These are phyloP conservation scores for Teratosphaeria epicoccoides DNA, from an alignment of 2,329 filamentous ascomycete species.

Conservation along the genomic window DNA sequence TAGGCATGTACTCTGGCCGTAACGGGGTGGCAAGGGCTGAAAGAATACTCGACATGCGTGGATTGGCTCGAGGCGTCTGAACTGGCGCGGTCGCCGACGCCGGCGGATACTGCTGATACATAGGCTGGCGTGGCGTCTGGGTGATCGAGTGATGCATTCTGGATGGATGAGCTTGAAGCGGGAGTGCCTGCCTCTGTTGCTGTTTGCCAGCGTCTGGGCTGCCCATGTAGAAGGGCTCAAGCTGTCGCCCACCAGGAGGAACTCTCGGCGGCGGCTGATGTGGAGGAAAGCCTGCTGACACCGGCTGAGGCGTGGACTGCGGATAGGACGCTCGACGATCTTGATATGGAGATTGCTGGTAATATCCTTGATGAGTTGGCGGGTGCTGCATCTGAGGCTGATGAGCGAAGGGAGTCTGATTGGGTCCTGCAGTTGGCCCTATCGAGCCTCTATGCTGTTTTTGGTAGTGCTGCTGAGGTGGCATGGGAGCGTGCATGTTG, in stretches of 20 bases:
- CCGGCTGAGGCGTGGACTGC: not conserved
- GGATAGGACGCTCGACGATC: conserved; percentile 9
- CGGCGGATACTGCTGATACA: conserved; percentile 9
- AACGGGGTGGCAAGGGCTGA: conserved; percentile 20
- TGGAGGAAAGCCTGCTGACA: not conserved
- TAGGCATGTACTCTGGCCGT: conserved; percentile 7
- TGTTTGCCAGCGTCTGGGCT: conserved; percentile 27
- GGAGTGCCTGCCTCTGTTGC: conserved; percentile 10
- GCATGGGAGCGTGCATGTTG: conserved; percentile 17
- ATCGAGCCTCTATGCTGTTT: conserved; percentile 13
- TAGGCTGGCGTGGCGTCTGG: not conserved
- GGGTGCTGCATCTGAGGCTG: conserved; percentile 23
- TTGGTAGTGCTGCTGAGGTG: conserved; percentile 22
- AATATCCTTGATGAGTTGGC: conserved; percentile 14
- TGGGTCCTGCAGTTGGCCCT: conserved; percentile 10
- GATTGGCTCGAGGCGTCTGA: conserved; percentile 7
- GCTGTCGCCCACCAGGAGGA: conserved; percentile 35
- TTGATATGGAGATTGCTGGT: conserved; percentile 18
- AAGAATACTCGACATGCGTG: conserved; percentile 16
- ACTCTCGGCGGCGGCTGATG: conserved; percentile 14
- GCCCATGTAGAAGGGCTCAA: conserved; percentile 37
- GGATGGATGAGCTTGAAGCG: not conserved
- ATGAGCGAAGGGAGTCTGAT: conserved; percentile 9
- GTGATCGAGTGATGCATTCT: conserved; percentile 1
- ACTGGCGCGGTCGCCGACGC: conserved; percentile 17